These are phyloP conservation scores for Aphanomyces stellatus DNA, from an alignment of 352 stramenopile species.

Conservation along the genomic window DNA sequence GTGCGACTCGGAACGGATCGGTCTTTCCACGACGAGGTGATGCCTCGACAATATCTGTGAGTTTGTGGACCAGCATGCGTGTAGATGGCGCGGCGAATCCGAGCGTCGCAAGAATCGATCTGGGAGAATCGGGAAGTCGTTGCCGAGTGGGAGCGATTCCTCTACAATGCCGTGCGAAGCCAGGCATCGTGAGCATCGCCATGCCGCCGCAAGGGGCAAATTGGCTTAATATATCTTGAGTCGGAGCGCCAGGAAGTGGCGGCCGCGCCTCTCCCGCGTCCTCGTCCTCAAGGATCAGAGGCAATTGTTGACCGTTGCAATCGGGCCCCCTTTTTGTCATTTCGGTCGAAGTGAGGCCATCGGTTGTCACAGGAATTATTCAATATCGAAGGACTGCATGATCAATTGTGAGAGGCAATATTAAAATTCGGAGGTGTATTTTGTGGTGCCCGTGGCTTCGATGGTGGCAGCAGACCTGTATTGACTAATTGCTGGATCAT, in stretches of 20 bases:
- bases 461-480: slow-evolving; percentile 2
- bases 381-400: not conserved
- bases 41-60: no score
- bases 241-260: not conserved
- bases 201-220: not conserved
- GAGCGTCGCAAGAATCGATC: slow-evolving; percentile 8
- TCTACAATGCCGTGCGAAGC: slow-evolving; percentile 19
- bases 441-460: slow-evolving; percentile 16
- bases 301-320: no score
- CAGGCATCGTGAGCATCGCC: not conserved
- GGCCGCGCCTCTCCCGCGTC: no score
- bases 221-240: not conserved
- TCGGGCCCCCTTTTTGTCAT: not conserved
- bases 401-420: slow-evolving; percentile 1
- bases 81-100: not conserved
- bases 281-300: no score
- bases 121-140: slow-evolving; percentile 26
- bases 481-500: slow-evolving; percentile 20
- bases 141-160: slow-evolving; percentile 24
- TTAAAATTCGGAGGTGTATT: not conserved
- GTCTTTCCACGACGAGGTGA: slow-evolving; percentile 7
- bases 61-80: not conserved
- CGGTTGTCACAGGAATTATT: no score
- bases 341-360: not conserved
- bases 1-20: slow-evolving; percentile 21